Evolutionary conservation across 495 filamentous ascomycete genomes (phyloP).

Genomic region (Podospora australis): DNA sequence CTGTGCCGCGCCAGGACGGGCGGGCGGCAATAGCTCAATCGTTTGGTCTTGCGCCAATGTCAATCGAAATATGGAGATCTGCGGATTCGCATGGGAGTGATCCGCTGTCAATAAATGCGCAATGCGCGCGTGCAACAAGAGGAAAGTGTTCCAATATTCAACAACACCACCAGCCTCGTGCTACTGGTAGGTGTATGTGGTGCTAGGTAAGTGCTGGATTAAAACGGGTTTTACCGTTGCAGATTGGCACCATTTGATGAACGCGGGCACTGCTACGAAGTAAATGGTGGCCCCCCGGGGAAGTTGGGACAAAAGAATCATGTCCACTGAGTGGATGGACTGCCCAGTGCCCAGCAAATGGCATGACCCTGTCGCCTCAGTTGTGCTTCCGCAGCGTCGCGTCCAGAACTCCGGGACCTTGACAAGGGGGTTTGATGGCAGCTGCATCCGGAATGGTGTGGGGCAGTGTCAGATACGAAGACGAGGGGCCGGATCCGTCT

Average conservation of each 20-base stretch:
- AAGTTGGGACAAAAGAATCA: constrained; percentile 4
- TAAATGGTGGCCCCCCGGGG: too few relatives aligned
- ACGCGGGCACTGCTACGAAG: neutral
- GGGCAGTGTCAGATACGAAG: neutral
- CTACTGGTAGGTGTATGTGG: neutral
- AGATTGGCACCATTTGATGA: constrained; percentile 1
- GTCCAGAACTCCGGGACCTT: constrained; percentile 12
- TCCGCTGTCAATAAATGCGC: too few relatives aligned
- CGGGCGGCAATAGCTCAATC: constrained; percentile 4
- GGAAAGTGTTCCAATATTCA: too few relatives aligned
- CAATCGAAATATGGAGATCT: too few relatives aligned
- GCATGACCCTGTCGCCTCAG: constrained; percentile 5
- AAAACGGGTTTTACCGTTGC: constrained; percentile 20
- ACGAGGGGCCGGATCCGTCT: too few relatives aligned
- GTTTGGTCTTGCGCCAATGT: constrained; percentile 15
- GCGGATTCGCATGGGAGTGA: too few relatives aligned
- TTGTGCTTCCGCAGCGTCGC: neutral
- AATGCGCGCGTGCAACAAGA: neutral
- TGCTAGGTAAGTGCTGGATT: too few relatives aligned
- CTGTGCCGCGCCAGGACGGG: constrained; percentile 20
- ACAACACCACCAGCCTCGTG: too few relatives aligned
- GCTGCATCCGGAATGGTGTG: constrained; percentile 2
- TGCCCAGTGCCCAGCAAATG: constrained; percentile 6
- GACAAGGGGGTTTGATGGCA: neutral
- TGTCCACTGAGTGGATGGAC: neutral